A percentile compares a stretch with the other conserved stretches of the same genome.
Evolutionary conservation across 768 basidiomycete genomes (phyloP).

Genomic region (Pulveroboletus frians): DNA sequence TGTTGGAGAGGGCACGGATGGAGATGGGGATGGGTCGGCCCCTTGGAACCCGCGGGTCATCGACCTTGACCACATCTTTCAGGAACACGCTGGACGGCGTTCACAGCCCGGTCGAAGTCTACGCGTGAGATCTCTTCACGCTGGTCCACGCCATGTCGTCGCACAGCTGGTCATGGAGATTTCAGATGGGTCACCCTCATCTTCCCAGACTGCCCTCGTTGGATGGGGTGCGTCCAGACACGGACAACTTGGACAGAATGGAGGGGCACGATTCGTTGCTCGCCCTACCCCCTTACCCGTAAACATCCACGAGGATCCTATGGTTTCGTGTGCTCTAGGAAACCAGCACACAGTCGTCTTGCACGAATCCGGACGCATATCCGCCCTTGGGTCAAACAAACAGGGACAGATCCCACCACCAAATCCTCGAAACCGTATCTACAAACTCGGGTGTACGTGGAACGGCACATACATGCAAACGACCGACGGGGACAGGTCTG

Average conservation of each 20-base stretch:
- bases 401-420: constrained; percentile 59
- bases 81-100: constrained; percentile 32
- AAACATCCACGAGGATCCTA: constrained; percentile 25
- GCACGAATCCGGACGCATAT: constrained; percentile 41
- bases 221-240: constrained; percentile 88
- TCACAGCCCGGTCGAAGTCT: constrained; percentile 18
- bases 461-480: constrained; percentile 61
- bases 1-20: constrained; percentile 31
- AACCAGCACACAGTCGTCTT: constrained; percentile 50
- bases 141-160: constrained; percentile 74
- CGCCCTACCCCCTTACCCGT: constrained; percentile 34
- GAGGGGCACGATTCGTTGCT: constrained; percentile 3
- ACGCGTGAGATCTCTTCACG: constrained; percentile 41
- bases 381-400: constrained; percentile 62
- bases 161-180: constrained; percentile 34
- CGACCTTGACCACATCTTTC: constrained; percentile 18
- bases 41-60: constrained; percentile 5
- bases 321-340: constrained; percentile 39
- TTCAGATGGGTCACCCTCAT: constrained; percentile 14
- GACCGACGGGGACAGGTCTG: constrained; percentile 12
- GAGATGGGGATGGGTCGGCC: background rate
- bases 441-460: constrained; percentile 63
- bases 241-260: constrained; percentile 65
- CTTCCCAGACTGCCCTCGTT: constrained; percentile 34
- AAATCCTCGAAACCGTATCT: constrained; percentile 21